Percentiles rank a stretch among this genome's conserved stretches.
phyloP scores from a whole-genome alignment of 768 basidiomycete species.

The Phylloporus scabripes region DNA sequence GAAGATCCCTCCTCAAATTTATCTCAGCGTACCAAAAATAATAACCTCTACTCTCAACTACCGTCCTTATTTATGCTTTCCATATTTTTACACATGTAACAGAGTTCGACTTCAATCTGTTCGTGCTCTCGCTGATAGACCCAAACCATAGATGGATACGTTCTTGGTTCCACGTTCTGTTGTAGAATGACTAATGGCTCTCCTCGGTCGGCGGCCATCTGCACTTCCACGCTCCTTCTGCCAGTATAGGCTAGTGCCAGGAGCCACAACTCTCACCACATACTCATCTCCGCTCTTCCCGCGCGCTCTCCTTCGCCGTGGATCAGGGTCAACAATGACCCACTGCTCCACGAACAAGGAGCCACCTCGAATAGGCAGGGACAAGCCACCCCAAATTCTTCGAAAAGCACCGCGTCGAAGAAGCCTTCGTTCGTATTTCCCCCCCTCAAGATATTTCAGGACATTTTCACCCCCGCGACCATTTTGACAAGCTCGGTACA shows the following conservation, averaged over 20 bases:
- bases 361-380: constrained; percentile 9
- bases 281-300: constrained; percentile 23
- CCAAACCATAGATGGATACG: constrained; percentile 1
- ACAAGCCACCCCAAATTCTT: constrained; percentile 14
- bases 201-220: constrained; percentile 21
- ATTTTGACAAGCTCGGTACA: not conserved
- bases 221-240: constrained; percentile 20
- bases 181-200: constrained; percentile 20
- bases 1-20: constrained; percentile 17
- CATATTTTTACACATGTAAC: constrained; percentile 20
- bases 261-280: constrained; percentile 3
- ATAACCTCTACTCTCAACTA: constrained; percentile 18
- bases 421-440: constrained; percentile 1
- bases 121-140: not conserved
- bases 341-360: constrained; percentile 6
- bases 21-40: constrained; percentile 30
- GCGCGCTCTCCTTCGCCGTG: constrained; percentile 24
- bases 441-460: constrained; percentile 26
- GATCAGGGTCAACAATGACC: constrained; percentile 27
- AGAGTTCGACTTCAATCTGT: not conserved
- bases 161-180: constrained; percentile 13
- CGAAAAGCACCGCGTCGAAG: constrained; percentile 33
- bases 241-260: not conserved
- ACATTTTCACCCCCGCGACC: constrained; percentile 9
- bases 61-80: constrained; percentile 19